These are phyloP conservation scores for Parachlorella kessleri DNA, from an alignment of 139 green algal genomes.

Conservation along the genomic window DNA sequence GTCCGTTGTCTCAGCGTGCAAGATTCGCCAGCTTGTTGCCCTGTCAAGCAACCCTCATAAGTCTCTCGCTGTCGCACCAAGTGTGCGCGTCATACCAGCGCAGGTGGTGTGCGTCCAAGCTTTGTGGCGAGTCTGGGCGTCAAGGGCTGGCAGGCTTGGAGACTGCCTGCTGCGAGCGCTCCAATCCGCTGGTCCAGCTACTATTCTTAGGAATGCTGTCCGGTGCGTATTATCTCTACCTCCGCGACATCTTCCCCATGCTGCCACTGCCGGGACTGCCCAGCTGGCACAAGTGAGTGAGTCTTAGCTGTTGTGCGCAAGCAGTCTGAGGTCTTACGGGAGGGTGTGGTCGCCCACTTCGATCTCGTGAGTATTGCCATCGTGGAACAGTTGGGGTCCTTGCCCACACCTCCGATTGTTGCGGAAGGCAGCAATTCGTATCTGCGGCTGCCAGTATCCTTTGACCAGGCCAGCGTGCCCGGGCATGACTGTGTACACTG, in stretches of 20 bases:
- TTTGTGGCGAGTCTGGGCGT: neutral
- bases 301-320: too few relatives aligned
- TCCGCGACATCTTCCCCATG: constrained; percentile 41
- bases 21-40: too few relatives aligned
- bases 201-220: constrained; percentile 46
- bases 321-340: too few relatives aligned
- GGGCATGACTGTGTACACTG: too few relatives aligned
- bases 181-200: constrained; percentile 48
- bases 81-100: neutral
- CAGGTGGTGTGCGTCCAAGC: neutral
- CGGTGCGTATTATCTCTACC: constrained; percentile 32
- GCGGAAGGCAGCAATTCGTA: too few relatives aligned
- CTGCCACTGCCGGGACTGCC: constrained; percentile 36
- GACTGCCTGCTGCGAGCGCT: constrained; percentile 32
- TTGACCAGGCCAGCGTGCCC: too few relatives aligned
- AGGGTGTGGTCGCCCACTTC: too few relatives aligned
- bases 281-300: constrained; percentile 47
- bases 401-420: too few relatives aligned
- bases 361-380: too few relatives aligned
- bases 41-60: neutral
- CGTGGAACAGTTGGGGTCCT: too few relatives aligned
- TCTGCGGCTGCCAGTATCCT: too few relatives aligned
- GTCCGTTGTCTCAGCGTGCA: neutral
- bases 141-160: neutral
- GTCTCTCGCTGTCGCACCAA: too few relatives aligned